These are phyloP conservation scores for Tetrahymena borealis DNA, from an alignment of 73 alveolate genomes.

Conservation along the genomic window DNA sequence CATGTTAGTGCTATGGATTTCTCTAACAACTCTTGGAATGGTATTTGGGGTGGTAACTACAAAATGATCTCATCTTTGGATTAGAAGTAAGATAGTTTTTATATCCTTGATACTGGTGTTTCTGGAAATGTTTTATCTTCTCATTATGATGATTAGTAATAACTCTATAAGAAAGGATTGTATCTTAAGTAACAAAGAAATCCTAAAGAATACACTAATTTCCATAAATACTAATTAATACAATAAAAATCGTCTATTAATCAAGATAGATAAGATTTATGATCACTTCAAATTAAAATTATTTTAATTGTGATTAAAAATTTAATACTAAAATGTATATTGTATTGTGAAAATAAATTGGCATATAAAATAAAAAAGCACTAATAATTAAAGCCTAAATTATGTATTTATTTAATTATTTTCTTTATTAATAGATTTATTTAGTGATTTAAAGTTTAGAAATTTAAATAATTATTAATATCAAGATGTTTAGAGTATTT, in stretches of 20 bases:
- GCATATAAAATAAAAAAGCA: too few species aligned
- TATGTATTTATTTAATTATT: too few species aligned
- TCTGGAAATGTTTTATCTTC: background rate
- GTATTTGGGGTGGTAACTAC: slow-evolving; percentile 26
- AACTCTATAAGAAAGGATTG: background rate
- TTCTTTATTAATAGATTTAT: too few species aligned
- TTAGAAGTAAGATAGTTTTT: slow-evolving; percentile 5
- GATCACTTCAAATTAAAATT: background rate
- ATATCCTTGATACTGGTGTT: slow-evolving; percentile 20
- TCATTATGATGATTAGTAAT: slow-evolving; percentile 9
- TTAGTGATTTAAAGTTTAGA: too few species aligned
- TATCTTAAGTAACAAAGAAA: background rate
- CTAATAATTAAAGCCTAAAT: too few species aligned
- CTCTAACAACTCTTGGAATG: slow-evolving; percentile 8
- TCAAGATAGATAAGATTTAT: background rate
- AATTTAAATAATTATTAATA: too few species aligned
- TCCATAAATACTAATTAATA: background rate
- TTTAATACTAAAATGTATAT: too few species aligned
- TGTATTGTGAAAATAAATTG: too few species aligned
- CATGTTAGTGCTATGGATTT: background rate
- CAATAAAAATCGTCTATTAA: background rate
- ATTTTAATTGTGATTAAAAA: background rate
- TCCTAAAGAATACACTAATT: background rate
- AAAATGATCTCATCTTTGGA: slow-evolving; percentile 24
- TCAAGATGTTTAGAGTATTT: too few species aligned